Evolutionary conservation across 805 yeast species (phyloP).

Genomic region (Candida adriatica): DNA sequence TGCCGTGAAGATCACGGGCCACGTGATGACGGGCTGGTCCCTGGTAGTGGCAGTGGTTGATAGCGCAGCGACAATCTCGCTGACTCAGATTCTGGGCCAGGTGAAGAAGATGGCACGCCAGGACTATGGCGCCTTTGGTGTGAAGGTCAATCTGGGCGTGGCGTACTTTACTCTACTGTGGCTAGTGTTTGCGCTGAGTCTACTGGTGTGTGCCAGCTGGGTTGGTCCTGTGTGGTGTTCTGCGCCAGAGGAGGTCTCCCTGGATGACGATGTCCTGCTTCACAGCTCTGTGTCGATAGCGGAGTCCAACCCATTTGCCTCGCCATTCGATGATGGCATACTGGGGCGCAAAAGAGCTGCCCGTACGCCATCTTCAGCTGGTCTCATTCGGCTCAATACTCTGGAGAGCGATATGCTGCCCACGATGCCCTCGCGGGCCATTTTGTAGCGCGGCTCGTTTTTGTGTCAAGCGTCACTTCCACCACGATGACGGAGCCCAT

Average conservation of each 20-base stretch:
- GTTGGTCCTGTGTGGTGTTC: constrained; percentile 49
- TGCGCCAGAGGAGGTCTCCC: constrained; percentile 28
- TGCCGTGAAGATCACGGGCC: constrained; percentile 21
- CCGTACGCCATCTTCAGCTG: no score
- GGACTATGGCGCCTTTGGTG: constrained; percentile 40
- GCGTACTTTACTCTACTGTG: constrained; percentile 37
- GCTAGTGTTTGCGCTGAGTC: constrained; percentile 24
- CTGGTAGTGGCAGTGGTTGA: constrained; percentile 28
- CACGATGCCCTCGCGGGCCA: no score
- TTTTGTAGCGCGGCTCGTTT: no score
- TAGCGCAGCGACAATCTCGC: constrained; percentile 25
- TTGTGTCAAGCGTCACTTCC: no score
- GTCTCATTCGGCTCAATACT: no score
- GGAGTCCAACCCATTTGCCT: constrained; percentile 1
- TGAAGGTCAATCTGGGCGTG: constrained; percentile 34
- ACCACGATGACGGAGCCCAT: no score
- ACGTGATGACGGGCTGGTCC: constrained; percentile 32
- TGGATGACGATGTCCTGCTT: constrained; percentile 4
- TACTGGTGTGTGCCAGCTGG: constrained; percentile 26
- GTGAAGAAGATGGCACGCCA: constrained; percentile 5
- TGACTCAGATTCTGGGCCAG: constrained; percentile 25
- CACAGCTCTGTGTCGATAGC: not conserved
- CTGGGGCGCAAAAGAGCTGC: no score
- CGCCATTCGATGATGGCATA: no score
- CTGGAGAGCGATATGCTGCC: no score